Base-by-base conservation (phyloP, 306 rosid species). In the Fragaria ananassa region DNA sequence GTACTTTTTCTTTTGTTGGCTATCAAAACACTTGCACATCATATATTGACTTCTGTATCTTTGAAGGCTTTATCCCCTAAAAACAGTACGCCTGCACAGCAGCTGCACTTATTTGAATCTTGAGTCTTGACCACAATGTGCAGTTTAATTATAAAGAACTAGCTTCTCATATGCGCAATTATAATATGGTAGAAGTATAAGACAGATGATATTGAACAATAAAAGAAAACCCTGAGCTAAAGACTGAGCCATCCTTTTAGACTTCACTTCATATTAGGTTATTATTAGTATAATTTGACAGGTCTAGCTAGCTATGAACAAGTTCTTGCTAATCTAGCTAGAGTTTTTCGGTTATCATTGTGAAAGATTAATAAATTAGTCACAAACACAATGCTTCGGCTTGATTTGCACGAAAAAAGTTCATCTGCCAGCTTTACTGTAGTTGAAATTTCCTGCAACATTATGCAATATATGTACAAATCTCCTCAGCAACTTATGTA, bases 301-400 rank as follows among this genome's bases (percentile, higher is more conserved):
- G 62, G 63, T 10, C 27, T 27, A 27, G 27, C 29, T 53, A 57
- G 31, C 7, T 31, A 25, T 39, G 64, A 25, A 58, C 5, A 58
- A 23, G 37, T 21, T 56, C 23, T 56, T 50, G 8, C 8, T 15
- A 4, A 14, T 49, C 18, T 12, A 42, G 46, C 18, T 12, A 42
- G 46, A 10, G n/a, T 53, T 39, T 19, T 25, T 53, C 19, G 58
- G 58, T 18, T 53, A 53, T 53, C 58, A 53, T 18, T 53, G 1
- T 50, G 25, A 51, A 51, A 51, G 23, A 47, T 39, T 47, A 41
- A 31, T 31, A 13, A 46, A 70, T 2, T 27, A 29, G 27, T 49
- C 74, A 70, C 49, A 54, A 46, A 68, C 11, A 25, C 54, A 68
- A 68, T 68, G 35, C 35, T n/a, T 42, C 53, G n/a, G 46, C 46